Evolutionary conservation across 2,329 filamentous ascomycete genomes (phyloP).

Genomic region (Xylaria sp.): DNA sequence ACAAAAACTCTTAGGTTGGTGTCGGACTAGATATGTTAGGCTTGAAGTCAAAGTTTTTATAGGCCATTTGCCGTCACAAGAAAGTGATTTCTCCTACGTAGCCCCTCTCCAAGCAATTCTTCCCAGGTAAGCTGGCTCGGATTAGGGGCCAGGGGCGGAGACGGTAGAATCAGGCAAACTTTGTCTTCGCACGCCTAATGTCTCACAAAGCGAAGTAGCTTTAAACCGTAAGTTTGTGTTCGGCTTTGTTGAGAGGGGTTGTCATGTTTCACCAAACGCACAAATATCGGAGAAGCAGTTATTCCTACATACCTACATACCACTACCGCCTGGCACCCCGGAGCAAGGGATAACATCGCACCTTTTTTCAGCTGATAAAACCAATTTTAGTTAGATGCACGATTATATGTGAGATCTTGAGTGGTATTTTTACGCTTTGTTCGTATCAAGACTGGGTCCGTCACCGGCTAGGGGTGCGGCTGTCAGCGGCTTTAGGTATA

Average conservation of each 20-base stretch:
- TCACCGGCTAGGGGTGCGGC: slow-evolving; percentile 21
- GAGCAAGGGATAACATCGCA: background rate
- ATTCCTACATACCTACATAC: background rate
- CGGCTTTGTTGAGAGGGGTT: background rate
- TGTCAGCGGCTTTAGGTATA: slow-evolving; percentile 18
- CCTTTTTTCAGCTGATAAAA: background rate
- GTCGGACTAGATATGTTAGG: background rate
- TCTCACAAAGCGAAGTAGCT: background rate
- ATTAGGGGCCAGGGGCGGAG: background rate
- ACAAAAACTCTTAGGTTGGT: background rate
- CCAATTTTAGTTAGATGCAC: background rate
- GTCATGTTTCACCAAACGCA: background rate
- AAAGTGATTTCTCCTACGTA: background rate
- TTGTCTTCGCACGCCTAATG: background rate
- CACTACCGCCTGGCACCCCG: too few relatives aligned
- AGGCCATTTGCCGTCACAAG: background rate
- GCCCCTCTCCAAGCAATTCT: background rate
- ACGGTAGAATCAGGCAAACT: background rate
- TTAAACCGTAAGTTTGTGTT: background rate
- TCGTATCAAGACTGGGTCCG: background rate
- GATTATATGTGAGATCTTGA: background rate
- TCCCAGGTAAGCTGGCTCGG: slow-evolving; percentile 10
- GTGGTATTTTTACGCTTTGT: slow-evolving; percentile 9
- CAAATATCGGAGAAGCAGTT: background rate
- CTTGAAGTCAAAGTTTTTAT: background rate